Base-by-base conservation (phyloP, 352 stramenopile genomes). In the Pythium angustatum region DNA sequence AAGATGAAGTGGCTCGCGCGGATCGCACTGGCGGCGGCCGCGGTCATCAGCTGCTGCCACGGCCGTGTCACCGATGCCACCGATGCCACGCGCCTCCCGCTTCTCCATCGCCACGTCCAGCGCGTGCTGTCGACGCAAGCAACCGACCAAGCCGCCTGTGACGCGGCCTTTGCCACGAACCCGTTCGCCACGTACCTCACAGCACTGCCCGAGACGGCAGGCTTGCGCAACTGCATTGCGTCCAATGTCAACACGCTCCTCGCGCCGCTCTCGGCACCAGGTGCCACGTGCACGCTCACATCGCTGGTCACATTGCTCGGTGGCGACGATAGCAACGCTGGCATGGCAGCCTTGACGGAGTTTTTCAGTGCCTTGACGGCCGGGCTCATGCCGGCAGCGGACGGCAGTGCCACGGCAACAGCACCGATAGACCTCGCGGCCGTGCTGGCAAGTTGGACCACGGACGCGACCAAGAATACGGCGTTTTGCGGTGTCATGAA, bases 401-500 rank as follows among this genome's bases (percentile, higher is more conserved):
- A n/a, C n/a, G n/a, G n/a, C n/a, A n/a, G n/a, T n/a, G n/a, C 52
- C 3, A 68, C 67, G 0, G 59, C 60, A 0, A 12, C 47, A 15
- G 58, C 69, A 1, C 30, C 58, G 12, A 9, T 49, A 1, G 51
- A 75, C n/a, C 43, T 81, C 10, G 34, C 68, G 22, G 61, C 49
- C 7, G 49, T 69, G 14, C 64, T 89, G 41, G 59, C 75, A 7
- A 67, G 51, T 11, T 89, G 76, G 76, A 75, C 66, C 40, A 69
- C 64, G 21, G 66, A 81, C 51, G 62, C 72, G 54, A 77, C 64
- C 49, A 79, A 75, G 41, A 72, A 74, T 33, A 47, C 72, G 24
- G 74, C 69, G 7, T 89, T 89, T 49, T 89, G 80, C 62, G 73
- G 52, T 31, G 68, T 75, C 66, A 89, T 89, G 78, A 87, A 89